Base-by-base conservation (phyloP, 495 filamentous ascomycete species). In the Neurospora pannonica region DNA sequence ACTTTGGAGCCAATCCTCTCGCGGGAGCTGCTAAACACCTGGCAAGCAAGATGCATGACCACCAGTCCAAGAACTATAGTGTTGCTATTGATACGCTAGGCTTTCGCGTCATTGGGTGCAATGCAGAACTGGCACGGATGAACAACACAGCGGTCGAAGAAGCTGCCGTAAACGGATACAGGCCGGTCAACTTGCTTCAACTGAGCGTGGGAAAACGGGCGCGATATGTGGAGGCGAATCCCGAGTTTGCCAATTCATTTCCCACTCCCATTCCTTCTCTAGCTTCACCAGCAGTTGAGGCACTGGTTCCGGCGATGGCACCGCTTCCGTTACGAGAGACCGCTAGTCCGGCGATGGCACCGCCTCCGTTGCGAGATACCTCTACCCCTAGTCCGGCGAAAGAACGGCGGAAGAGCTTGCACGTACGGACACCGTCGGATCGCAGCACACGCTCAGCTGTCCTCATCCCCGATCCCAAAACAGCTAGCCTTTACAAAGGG, bases 21-120 rank as follows among this genome's bases (percentile, higher is more conserved):
- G 70, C 71, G 2, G 85, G 84, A n/a, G 84, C 85, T 2, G 83
- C 82, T 0, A 84, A 83, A 54, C 85, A 87, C 70, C 74, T 87
- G 1, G 79, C 81, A 28, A 78, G 82, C 11, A 71, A 69, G 5
- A 72, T 78, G 37, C 85, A 87, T 46, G 79, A 79, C 6, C 71
- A 79, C 62, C 77, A 79, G 70, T 73, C 76, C 2, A 85, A 83
- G 46, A 80, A 79, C 34, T 70, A 80, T 17, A 73, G 71, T 1
- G 40, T 74, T 17, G 83, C 83, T 1, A 74, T 86, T 2, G 74
- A 77, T 28, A 62, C 73, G 1, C 80, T 87, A 0, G 85, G 85
- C 15, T 81, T 82, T 38, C 74, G 74, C 2, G 80, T 86, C 5
- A 11, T 77, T 10, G 83, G 76, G 37, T 85, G 84, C 70, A 80